These are phyloP conservation scores for Marasmius fiardii DNA, from an alignment of 1,284 basidiomycete species.

Conservation along the genomic window DNA sequence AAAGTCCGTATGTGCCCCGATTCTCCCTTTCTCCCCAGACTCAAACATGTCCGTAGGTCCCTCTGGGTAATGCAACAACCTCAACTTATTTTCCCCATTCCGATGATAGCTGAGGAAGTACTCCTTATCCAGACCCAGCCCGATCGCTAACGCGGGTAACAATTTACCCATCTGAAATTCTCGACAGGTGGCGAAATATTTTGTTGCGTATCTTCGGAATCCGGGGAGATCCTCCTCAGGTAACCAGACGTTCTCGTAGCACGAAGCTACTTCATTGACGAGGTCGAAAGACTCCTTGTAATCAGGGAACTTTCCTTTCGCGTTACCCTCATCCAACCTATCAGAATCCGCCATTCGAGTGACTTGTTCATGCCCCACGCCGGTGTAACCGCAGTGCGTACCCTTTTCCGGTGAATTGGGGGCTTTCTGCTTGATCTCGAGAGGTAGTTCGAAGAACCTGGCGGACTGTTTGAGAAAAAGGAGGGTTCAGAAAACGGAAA, in stretches of 20 bases:
- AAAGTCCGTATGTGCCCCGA: constrained; percentile 38
- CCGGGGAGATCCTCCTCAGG: constrained; percentile 52
- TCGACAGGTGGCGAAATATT: constrained; percentile 49
- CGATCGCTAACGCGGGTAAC: constrained; percentile 49
- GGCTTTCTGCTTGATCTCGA: constrained; percentile 50
- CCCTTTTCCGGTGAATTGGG: constrained; percentile 53
- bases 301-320: constrained; percentile 36
- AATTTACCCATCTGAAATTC: constrained; percentile 38
- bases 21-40: constrained; percentile 12
- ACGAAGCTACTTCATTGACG: constrained; percentile 42
- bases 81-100: constrained; percentile 51
- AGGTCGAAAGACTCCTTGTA: constrained; percentile 58
- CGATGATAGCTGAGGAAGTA: constrained; percentile 44
- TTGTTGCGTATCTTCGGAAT: constrained; percentile 47
- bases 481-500: not conserved
- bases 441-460: constrained; percentile 47
- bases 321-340: no score
- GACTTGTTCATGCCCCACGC: constrained; percentile 42
- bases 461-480: constrained; percentile 34
- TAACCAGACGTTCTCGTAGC: constrained; percentile 57
- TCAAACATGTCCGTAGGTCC: constrained; percentile 9
- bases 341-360: constrained; percentile 40
- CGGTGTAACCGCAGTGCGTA: constrained; percentile 45
- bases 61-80: constrained; percentile 58
- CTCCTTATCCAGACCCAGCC: constrained; percentile 42